Conservation (phyloP, 495 filamentous ascomycete genomes). For the Terfezia boudieri region DNA sequence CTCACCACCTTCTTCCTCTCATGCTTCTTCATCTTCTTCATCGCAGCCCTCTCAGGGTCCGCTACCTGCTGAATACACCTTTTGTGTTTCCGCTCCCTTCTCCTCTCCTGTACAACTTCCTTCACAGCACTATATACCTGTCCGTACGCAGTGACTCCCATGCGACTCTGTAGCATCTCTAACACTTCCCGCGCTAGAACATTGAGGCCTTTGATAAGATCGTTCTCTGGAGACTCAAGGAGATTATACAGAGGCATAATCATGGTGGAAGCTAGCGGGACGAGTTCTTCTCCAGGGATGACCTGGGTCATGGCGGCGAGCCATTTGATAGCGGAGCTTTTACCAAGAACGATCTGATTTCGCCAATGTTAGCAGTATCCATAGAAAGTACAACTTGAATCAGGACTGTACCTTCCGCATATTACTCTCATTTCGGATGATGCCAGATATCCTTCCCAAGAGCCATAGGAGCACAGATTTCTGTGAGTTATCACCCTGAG, state of each 20-base stretch:
- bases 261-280: constrained; percentile 37
- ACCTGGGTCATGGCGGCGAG: constrained; percentile 37
- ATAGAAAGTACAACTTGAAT: neutral
- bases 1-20: constrained; percentile 66
- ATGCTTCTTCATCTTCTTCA: constrained; percentile 63
- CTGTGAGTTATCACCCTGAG: constrained; percentile 5
- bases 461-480: constrained; percentile 45
- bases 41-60: constrained; percentile 53
- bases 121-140: constrained; percentile 42
- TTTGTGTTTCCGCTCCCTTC: constrained; percentile 55
- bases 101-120: constrained; percentile 39
- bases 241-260: constrained; percentile 65
- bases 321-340: constrained; percentile 54
- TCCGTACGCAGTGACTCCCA: constrained; percentile 63
- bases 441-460: constrained; percentile 46
- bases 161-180: constrained; percentile 51
- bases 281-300: constrained; percentile 33
- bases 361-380: neutral
- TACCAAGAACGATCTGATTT: constrained; percentile 20
- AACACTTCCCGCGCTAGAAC: constrained; percentile 49
- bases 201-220: constrained; percentile 33
- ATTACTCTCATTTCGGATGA: constrained; percentile 54
- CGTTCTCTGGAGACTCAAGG: constrained; percentile 40
- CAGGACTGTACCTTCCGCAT: constrained; percentile 40
- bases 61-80: constrained; percentile 64